Conservation (phyloP, 768 basidiomycete genomes). For the Russula ochroleuca region DNA sequence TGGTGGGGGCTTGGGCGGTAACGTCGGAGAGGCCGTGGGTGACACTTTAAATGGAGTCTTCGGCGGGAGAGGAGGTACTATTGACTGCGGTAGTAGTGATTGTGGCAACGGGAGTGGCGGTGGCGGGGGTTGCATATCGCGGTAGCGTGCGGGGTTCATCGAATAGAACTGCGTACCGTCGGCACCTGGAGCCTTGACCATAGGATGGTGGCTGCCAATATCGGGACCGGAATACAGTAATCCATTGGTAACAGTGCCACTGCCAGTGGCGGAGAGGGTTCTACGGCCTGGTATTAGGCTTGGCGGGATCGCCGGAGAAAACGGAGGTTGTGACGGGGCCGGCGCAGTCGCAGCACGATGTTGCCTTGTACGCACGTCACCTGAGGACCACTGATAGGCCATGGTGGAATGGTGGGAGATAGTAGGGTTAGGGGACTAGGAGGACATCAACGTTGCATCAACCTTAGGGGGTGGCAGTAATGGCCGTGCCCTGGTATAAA, state of each 20-base stretch:
- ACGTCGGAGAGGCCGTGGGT: constrained; percentile 8
- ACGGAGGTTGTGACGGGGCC: not conserved
- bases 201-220: not conserved
- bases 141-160: constrained; percentile 13
- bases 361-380: not conserved
- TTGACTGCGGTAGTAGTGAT: not conserved
- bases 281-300: constrained; percentile 18
- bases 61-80: constrained; percentile 19
- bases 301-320: constrained; percentile 6
- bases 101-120: not conserved
- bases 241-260: not conserved
- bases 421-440: not conserved
- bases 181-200: not conserved
- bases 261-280: not conserved
- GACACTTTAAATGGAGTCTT: constrained; percentile 9
- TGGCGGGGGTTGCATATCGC: not conserved
- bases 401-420: not conserved
- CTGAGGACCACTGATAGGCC: not conserved
- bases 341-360: constrained; percentile 16
- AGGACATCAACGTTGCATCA: no score
- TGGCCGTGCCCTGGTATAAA: not conserved
- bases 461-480: constrained; percentile 5
- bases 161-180: not conserved
- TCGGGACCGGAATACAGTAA: not conserved
- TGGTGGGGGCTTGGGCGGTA: constrained; percentile 16